Base-by-base conservation (phyloP, 352 stramenopile species). In the Phytophthora sp. region DNA sequence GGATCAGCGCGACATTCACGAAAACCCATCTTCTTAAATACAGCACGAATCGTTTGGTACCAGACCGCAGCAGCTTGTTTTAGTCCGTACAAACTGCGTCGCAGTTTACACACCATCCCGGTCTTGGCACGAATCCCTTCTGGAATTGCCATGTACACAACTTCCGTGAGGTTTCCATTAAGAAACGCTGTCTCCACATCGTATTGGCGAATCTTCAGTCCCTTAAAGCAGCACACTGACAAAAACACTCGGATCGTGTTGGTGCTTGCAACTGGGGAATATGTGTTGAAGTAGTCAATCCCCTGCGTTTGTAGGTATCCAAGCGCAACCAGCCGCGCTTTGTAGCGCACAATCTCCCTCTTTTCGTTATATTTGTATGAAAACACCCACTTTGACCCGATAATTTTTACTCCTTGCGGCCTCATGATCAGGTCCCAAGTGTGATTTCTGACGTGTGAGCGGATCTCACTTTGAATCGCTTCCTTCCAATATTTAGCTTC, bases 161-260 rank as follows among this genome's bases (percentile, higher is more conserved):
- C 32, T 49, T 76, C 67, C 5, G 72, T 35, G 6, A 80, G 30
- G 11, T 53, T 43, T n/a, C 59, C 71, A 42, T 84, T 72, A 0
- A 81, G 38, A 38, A 81, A 79, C 1, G 75, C 66, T 10, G 72
- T 77, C 3, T 79, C 51, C 21, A 82, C 18, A 23, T 72, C 51
- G 20, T 59, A 61, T 43, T 77, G 72, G 13, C 38, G 17, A 17
- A 80, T 69, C n/a, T n/a, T n/a, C n/a, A n/a, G n/a, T n/a, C n/a
- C n/a, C n/a, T n/a, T 31, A 3, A 20, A 13, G 37, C 66, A 72
- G 53, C 66, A 76, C 2, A 69, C 11, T 4, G 56, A 26, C 4
- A 78, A 20, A 30, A 76, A 71, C 11, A 62, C 21, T 7, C 68
- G 38, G 27, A 80, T 53, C 12, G 62, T 63, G 11, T 56, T 48